phyloP scores from a whole-genome alignment of 306 rosid genomes.

The Inga oerstediana region DNA sequence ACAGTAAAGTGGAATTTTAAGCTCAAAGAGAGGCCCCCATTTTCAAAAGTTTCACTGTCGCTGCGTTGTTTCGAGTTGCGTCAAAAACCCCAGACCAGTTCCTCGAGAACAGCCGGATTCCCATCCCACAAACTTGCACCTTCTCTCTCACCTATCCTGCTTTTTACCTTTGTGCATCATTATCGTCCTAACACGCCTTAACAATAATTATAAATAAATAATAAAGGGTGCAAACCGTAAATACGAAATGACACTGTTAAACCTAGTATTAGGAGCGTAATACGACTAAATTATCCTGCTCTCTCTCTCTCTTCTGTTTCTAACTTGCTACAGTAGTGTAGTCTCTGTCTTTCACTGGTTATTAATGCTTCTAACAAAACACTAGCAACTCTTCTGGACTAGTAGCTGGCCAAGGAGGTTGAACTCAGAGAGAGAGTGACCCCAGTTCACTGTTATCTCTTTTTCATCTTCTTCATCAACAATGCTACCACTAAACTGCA shows the following conservation, averaged over 20 bases:
- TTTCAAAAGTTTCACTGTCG: neutral
- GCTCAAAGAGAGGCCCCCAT: neutral
- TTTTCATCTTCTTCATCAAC: slow-evolving; percentile 36
- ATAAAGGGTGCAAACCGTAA: slow-evolving; percentile 25
- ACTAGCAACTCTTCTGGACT: slow-evolving; percentile 38
- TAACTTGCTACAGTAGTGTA: neutral
- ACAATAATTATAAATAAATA: slow-evolving; percentile 31
- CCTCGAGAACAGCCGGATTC: slow-evolving; percentile 69
- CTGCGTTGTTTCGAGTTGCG: neutral
- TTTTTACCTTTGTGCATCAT: slow-evolving; percentile 26
- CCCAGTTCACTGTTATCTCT: neutral
- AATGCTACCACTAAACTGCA: slow-evolving; percentile 62
- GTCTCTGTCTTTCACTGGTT: slow-evolving; percentile 15
- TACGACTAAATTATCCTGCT: slow-evolving; percentile 3
- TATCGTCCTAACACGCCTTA: neutral
- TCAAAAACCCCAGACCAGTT: slow-evolving; percentile 47
- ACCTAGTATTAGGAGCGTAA: slow-evolving; percentile 22
- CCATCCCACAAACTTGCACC: slow-evolving; percentile 5
- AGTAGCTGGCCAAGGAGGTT: slow-evolving; percentile 17
- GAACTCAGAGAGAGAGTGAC: slow-evolving; percentile 11
- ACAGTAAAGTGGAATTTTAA: neutral
- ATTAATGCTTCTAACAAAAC: slow-evolving; percentile 34
- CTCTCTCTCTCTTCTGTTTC: slow-evolving; percentile 1
- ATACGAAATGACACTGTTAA: neutral
- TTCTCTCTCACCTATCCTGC: neutral